phyloP scores from a whole-genome alignment of 225 moss, liverwort and hornwort genomes.

The Bryum argenteum region DNA sequence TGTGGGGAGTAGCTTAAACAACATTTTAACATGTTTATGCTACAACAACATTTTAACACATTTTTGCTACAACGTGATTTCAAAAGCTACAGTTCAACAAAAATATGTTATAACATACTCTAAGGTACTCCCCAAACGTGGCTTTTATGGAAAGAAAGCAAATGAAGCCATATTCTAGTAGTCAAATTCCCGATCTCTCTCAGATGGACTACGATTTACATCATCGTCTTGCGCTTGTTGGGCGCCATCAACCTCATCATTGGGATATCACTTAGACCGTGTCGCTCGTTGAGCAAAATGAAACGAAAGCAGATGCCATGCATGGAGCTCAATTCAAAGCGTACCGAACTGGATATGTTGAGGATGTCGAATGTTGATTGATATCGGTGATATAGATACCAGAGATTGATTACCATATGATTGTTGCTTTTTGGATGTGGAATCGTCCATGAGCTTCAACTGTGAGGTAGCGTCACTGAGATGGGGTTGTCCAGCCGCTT shows the following conservation, averaged over 20 bases:
- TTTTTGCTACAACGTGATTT: no score
- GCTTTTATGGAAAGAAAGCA: no score
- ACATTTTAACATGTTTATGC: no score
- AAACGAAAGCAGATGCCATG: constrained; percentile 14
- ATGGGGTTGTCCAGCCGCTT: no score
- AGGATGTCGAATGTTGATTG: constrained; percentile 23
- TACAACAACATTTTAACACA: no score
- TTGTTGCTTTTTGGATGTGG: neutral
- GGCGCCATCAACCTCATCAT: constrained; percentile 57
- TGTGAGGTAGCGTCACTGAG: constrained; percentile 43
- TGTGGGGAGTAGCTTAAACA: no score
- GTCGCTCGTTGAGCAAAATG: constrained; percentile 34
- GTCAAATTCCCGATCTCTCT: no score
- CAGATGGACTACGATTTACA: constrained; percentile 72
- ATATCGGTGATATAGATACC: neutral
- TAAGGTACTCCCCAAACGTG: no score
- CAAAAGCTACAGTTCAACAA: no score
- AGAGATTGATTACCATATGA: no score
- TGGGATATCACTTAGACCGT: constrained; percentile 69
- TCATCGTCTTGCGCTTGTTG: constrained; percentile 49
- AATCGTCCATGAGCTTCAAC: constrained; percentile 40
- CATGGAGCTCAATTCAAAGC: constrained; percentile 36
- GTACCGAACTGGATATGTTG: constrained; percentile 12
- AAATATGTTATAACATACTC: no score
- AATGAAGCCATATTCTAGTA: no score